Conservation (phyloP, 495 filamentous ascomycete species). For the Pyrenula aspistea region DNA sequence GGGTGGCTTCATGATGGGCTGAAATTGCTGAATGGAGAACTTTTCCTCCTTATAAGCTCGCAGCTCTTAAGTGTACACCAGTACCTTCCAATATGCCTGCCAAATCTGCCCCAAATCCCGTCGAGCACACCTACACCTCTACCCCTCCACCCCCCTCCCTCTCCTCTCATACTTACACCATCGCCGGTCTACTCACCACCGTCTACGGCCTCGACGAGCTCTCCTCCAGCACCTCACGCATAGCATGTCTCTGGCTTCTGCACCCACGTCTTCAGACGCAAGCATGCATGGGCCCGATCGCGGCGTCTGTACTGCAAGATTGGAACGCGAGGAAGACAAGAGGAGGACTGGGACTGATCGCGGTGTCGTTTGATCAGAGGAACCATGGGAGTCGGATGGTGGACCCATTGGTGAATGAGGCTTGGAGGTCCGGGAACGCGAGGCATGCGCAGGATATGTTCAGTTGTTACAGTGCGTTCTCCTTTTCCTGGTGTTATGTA, state of each 20-base stretch:
- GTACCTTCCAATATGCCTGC: neutral
- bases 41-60: neutral
- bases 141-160: conserved; percentile 23
- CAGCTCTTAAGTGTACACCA: neutral
- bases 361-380: conserved; percentile 73
- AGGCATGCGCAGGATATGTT: conserved; percentile 88
- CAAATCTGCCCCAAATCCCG: conserved; percentile 12
- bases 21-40: too few species aligned
- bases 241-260: conserved; percentile 77
- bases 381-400: conserved; percentile 75
- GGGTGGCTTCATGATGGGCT: too few species aligned
- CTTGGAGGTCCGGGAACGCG: conserved; percentile 70
- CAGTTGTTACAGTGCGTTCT: conserved; percentile 40
- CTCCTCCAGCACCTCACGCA: conserved; percentile 24
- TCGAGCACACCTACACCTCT: conserved; percentile 13
- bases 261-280: conserved; percentile 63
- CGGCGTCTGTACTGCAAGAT: conserved; percentile 37
- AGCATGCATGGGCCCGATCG: conserved; percentile 55
- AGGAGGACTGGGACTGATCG: conserved; percentile 48
- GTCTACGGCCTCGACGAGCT: conserved; percentile 75
- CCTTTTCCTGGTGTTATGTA: conserved; percentile 6
- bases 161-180: conserved; percentile 47
- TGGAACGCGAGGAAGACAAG: conserved; percentile 37
- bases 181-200: conserved; percentile 65
- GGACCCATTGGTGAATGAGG: conserved; percentile 45